These are phyloP conservation scores for Ascosphaera pollenicola DNA, from an alignment of 2,329 filamentous ascomycete species.

Conservation along the genomic window DNA sequence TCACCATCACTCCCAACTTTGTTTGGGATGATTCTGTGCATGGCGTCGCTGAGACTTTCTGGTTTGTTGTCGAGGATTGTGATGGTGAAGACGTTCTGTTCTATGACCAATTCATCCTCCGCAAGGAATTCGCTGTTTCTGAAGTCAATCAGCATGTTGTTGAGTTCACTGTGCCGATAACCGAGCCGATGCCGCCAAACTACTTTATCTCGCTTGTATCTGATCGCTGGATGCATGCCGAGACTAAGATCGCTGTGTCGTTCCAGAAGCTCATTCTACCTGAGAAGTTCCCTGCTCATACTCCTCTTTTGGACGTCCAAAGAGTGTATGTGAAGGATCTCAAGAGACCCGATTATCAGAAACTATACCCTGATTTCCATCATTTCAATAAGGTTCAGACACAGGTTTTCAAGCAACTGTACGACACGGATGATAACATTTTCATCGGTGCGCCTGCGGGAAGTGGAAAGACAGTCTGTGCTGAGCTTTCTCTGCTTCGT, in stretches of 20 bases:
- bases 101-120: conserved; percentile 81
- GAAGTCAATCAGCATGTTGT: conserved; percentile 87
- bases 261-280: conserved; percentile 91
- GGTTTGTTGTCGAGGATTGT: conserved; percentile 93
- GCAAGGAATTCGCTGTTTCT: conserved; percentile 64
- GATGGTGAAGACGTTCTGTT: conserved; percentile 92
- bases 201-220: conserved; percentile 94
- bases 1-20: conserved; percentile 85
- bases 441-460: conserved; percentile 84
- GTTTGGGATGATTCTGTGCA: conserved; percentile 86
- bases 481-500: conserved; percentile 74
- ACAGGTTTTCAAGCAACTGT: conserved; percentile 87
- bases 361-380: conserved; percentile 61
- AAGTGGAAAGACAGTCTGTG: conserved; percentile 91
- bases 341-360: conserved; percentile 63
- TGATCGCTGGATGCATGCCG: conserved; percentile 95
- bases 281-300: conserved; percentile 88
- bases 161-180: conserved; percentile 90
- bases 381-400: conserved; percentile 97
- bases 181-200: conserved; percentile 93
- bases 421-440: conserved; percentile 77
- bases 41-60: conserved; percentile 76
- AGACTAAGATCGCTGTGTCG: conserved; percentile 78
- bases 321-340: conserved; percentile 72
- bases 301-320: conserved; percentile 76